These are phyloP conservation scores for Sungouiella blattae DNA, from an alignment of 805 yeast genomes.

Conservation along the genomic window DNA sequence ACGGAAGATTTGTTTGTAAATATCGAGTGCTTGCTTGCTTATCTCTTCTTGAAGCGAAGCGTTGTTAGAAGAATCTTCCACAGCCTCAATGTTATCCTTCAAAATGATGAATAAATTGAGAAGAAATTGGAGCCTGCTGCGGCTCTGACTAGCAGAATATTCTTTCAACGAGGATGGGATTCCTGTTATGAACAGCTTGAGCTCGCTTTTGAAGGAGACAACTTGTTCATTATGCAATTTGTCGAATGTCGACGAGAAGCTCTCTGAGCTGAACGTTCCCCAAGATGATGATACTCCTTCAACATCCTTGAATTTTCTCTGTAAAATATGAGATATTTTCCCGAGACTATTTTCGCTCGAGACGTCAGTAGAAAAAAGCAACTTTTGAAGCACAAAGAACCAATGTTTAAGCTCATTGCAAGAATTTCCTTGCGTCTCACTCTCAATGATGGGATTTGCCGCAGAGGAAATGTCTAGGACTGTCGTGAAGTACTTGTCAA, in stretches of 20 bases:
- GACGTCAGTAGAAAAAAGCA: constrained; percentile 3
- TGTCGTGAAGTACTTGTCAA: constrained; percentile 25
- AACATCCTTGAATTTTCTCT: neutral
- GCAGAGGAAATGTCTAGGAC: constrained; percentile 8
- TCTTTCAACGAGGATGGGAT: neutral
- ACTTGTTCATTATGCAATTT: neutral
- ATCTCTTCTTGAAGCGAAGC: neutral
- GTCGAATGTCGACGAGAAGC: constrained; percentile 1
- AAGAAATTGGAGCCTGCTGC: constrained; percentile 1
- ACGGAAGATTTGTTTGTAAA: neutral
- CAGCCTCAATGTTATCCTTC: neutral
- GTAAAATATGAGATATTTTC: neutral
- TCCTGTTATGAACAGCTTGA: constrained; percentile 3
- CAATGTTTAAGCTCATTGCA: constrained; percentile 7
- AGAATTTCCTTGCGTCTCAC: neutral
- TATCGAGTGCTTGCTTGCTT: neutral
- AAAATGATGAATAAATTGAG: constrained; percentile 2
- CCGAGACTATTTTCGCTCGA: neutral
- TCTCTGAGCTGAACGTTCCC: constrained; percentile 7
- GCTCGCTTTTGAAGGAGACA: neutral
- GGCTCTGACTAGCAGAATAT: neutral
- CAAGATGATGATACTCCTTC: constrained; percentile 3
- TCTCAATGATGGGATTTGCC: neutral
- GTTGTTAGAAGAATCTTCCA: neutral
- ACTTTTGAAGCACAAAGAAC: constrained; percentile 6